Base-by-base conservation (phyloP, 192 early-diverging fungal species). In the Umbelopsis vinacea region DNA sequence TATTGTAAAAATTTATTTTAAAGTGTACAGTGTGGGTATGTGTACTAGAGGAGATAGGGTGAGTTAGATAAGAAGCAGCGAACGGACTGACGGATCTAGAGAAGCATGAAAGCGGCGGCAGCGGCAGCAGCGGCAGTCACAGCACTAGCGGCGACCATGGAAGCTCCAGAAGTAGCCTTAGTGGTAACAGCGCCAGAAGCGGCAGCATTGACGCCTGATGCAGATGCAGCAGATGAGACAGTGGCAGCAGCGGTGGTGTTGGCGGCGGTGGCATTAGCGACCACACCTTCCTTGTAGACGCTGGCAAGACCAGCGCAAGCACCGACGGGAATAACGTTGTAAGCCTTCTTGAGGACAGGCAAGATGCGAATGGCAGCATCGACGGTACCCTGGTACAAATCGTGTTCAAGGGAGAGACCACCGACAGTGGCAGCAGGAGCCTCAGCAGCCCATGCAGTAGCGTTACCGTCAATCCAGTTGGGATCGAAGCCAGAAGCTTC, bases 341-440 rank as follows among this genome's bases (percentile, higher is more conserved):
- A 83, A 14, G 74, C 69, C 4, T 67, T 74, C 35, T 76, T 48
- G 40, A 81, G 69, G 14, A 63, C 70, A 22, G 82, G 82, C 23
- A 83, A 22, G 40, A 81, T 37, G 38, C 73, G 70, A 53, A 81
- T 76, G 33, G 79, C 84, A 73, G 74, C 71, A 26, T 77, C 70
- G 33, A 85, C 78, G 12, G 82, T 81, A 33, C 66, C 68, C 4
- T 74, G 24, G 38, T 85, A 85, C 2, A 84, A 63, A 70, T 87
- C 84, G 52, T 87, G 86, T 74, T 87, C 78, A 48, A 87, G 78
- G 17, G 82, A 85, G 46, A 86, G 78, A 67, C 82, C 79, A 54
- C 85, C 85, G 24, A 70, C 70, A 63, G 46, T 43, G 48, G 73
- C 68, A 22, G 73, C 73, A n/a, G 71, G 12, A 43, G 79, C 80